Evolutionary conservation across 1,284 basidiomycete species (phyloP).

Genomic region (Rhodotorula sp.): DNA sequence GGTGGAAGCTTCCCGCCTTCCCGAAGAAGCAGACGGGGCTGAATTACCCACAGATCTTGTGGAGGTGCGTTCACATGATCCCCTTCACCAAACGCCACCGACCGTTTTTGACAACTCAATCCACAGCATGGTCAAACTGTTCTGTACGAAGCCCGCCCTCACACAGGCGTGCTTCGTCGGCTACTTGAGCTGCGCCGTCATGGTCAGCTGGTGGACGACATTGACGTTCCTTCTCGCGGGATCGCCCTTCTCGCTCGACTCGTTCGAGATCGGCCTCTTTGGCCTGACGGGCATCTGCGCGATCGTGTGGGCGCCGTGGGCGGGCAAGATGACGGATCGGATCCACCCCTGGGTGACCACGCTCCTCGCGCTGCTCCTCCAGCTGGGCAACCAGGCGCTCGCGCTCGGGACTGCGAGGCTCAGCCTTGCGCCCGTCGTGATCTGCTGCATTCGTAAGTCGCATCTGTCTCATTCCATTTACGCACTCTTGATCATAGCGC

Average conservation of each 20-base stretch:
- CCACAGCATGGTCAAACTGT: slow-evolving; percentile 57
- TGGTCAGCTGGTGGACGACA: slow-evolving; percentile 66
- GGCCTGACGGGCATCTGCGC: slow-evolving; percentile 69
- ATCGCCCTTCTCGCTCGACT: slow-evolving; percentile 60
- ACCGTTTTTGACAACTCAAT: not conserved
- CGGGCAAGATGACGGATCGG: slow-evolving; percentile 64
- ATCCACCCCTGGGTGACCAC: slow-evolving; percentile 69
- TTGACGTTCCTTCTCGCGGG: slow-evolving; percentile 70
- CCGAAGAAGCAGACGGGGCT: slow-evolving; percentile 62
- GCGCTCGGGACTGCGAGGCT: slow-evolving; percentile 63
- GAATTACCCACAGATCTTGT: slow-evolving; percentile 58
- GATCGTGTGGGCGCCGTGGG: slow-evolving; percentile 63
- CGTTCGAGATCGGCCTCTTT: slow-evolving; percentile 69
- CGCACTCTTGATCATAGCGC: accelerated
- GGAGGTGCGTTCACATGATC: not conserved
- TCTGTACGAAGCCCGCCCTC: slow-evolving; percentile 67
- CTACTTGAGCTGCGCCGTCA: slow-evolving; percentile 56
- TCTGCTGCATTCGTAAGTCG: slow-evolving; percentile 54
- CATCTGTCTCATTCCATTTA: too few species aligned
- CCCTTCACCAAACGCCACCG: not conserved
- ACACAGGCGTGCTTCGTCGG: slow-evolving; percentile 65
- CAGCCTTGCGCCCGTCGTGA: slow-evolving; percentile 62
- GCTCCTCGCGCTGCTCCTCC: slow-evolving; percentile 56
- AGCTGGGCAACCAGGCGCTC: slow-evolving; percentile 52
- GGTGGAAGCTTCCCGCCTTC: slow-evolving; percentile 67